Evolutionary conservation across 306 rosid species (phyloP).

Genomic region (Styphnolobium japonicum): DNA sequence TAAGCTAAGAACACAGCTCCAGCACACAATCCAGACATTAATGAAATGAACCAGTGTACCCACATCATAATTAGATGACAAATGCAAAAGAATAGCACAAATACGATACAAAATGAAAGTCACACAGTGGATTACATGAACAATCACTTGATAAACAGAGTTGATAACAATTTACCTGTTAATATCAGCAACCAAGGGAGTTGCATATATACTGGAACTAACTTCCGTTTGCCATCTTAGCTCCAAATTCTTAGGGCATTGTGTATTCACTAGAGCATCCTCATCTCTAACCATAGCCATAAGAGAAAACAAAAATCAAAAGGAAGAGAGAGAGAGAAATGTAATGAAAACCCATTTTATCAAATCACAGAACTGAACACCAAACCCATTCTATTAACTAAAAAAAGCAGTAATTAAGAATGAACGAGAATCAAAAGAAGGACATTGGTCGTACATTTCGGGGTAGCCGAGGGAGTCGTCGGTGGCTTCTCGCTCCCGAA

Average conservation of each 20-base stretch:
- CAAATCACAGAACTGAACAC: background rate
- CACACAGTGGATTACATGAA: background rate
- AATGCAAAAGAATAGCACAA: background rate
- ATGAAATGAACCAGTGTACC: background rate
- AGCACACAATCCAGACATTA: background rate
- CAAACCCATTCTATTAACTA: background rate
- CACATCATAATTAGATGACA: background rate
- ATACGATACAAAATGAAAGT: background rate
- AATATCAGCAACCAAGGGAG: constrained; percentile 91
- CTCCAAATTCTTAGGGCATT: constrained; percentile 94
- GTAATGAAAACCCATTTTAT: background rate
- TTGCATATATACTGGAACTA: constrained; percentile 92
- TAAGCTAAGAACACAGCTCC: background rate
- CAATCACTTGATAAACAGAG: background rate
- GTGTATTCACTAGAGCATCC: constrained; percentile 80
- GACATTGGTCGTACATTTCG: constrained; percentile 50
- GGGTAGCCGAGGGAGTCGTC: constrained; percentile 84
- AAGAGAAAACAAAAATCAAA: background rate
- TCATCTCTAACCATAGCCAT: constrained; percentile 57
- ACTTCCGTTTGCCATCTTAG: constrained; percentile 98
- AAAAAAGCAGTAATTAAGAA: background rate
- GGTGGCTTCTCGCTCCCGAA: constrained; percentile 88
- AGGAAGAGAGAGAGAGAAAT: background rate
- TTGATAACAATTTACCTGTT: constrained; percentile 58
- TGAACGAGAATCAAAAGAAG: background rate